Base-by-base conservation (phyloP, 2,329 filamentous ascomycete genomes). In the Ophiosphaerella narmari region DNA sequence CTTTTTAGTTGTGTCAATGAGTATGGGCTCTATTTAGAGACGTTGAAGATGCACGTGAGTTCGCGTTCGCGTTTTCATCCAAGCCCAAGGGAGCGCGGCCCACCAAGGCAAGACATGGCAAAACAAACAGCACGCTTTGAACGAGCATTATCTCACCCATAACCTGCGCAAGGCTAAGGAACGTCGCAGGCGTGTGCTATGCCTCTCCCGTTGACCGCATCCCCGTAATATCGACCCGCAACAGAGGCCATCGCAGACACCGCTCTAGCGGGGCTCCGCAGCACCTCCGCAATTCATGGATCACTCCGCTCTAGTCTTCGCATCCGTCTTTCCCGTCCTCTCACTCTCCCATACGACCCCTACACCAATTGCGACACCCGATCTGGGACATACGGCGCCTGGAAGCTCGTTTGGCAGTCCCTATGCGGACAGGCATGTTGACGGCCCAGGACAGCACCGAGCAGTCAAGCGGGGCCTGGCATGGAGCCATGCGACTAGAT, bases 401-500 rank as follows among this genome's bases (percentile, higher is more conserved):
- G 74, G 70, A 1, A 46, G 62, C 38, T 67, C 75, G 12, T 78
- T 78, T 47, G 75, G 75, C 35, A 73, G 75, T 45, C 67, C 63
- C 2, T 64, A 63, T 49, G 55, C 49, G 11, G 50, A 49, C 12
- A 59, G 58, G 23, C 55, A 62, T 54, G 52, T 55, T 41, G 73
- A 49, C 52, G 78, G 59, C 29, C 55, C 60, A 31, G 58, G 55
- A 8, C 70, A 73, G 39, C 71, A 73, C 35, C 60, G 66, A 46
- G 59, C 59, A 13, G 64, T 74, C 16, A 68, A 66, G 51, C 68
- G 72, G 45, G 74, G 69, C 39, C 60, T 70, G 39, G 74, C 75
- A n/a, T 79, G 77, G 77, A 78, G 74, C 51, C 72, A 67, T 18
- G 76, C 74, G n/a, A 79, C 77, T 2, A 63, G 76, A 33, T 77